phyloP scores from a whole-genome alignment of 1,284 basidiomycete species.

The Cryptococcus sp. region DNA sequence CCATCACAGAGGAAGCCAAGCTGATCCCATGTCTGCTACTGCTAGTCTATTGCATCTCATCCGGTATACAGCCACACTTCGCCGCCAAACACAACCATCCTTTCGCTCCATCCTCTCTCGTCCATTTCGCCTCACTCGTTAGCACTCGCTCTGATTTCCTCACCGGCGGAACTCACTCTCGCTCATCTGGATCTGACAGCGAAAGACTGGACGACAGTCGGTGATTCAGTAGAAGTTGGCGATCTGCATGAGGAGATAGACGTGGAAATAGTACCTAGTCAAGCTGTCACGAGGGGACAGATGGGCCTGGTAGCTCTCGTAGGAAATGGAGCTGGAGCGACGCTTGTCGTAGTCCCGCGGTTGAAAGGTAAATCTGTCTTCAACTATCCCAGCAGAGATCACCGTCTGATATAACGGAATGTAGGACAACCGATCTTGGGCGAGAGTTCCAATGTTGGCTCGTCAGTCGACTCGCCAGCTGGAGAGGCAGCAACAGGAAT shows the following conservation, averaged over 20 bases:
- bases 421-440: conserved; percentile 5
- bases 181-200: conserved; percentile 26
- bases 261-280: conserved; percentile 15
- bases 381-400: too few relatives aligned
- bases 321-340: conserved; percentile 6
- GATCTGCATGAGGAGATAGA: conserved; percentile 4
- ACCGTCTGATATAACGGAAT: too few relatives aligned
- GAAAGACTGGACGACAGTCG: background rate
- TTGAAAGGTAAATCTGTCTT: conserved; percentile 11
- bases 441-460: background rate
- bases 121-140: conserved; percentile 28
- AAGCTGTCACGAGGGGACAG: conserved; percentile 33
- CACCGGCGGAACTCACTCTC: conserved; percentile 16
- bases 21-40: background rate
- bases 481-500: conserved; percentile 26
- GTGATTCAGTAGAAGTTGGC: conserved; percentile 7
- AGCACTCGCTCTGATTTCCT: conserved; percentile 28
- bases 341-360: conserved; percentile 13
- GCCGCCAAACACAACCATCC: conserved; percentile 22
- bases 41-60: conserved; percentile 16
- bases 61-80: conserved; percentile 14
- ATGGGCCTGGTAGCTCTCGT: conserved; percentile 34
- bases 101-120: conserved; percentile 28
- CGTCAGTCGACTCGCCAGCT: conserved; percentile 9
- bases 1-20: background rate